Evolutionary conservation across 2,329 filamentous ascomycete genomes (phyloP), one percentile per base, ranked within the genome.

Genomic region (Juglanconis sp.): DNA sequence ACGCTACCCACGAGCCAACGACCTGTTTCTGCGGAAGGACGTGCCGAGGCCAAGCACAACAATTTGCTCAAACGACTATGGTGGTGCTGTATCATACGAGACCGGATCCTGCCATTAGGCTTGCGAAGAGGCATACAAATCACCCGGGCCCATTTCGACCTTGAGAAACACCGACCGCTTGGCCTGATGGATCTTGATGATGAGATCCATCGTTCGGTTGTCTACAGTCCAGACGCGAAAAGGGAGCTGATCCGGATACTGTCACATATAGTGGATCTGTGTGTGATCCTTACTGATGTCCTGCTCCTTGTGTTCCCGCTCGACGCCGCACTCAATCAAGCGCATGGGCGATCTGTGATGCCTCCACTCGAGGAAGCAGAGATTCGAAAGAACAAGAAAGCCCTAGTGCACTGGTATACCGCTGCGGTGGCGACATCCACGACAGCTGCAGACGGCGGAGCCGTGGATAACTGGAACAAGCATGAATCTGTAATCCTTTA

Each of bases 71-170:
- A 81, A 65, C 71, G 79, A 3, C 66, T 83, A 9, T 82, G 80
- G 80, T 82, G 80, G 80, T 79, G 78, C 53, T 81, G 80, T 57
- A 70, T 82, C 36, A 73, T 82, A 5, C 76, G 80, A 9, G 80
- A 82, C 65, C 73, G 79, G 42, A 78, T 79, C 10, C 62, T 82
- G 15, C 74, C 76, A 5, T 70, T 83, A 15, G 76, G 79, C 2
- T 73, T 82, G 61, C 74, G 80, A 15, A 73, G 79, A 8, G 74
- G 74, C 35, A 73, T 79, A 11, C 79, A 81, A 59, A 75, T 82
- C 53, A 78, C 78, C 0, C 72, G 75, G 3, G 69, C 71, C 0
- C 74, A 78, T 59, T 55, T 55, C 40, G 74, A 81, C 61, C 73
- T 79, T 50, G 74, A 75, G 46, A 64, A 70, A 0, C 74, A 71